Evolutionary conservation across 1,284 basidiomycete species (phyloP).

Genomic region (Meira nashicola): DNA sequence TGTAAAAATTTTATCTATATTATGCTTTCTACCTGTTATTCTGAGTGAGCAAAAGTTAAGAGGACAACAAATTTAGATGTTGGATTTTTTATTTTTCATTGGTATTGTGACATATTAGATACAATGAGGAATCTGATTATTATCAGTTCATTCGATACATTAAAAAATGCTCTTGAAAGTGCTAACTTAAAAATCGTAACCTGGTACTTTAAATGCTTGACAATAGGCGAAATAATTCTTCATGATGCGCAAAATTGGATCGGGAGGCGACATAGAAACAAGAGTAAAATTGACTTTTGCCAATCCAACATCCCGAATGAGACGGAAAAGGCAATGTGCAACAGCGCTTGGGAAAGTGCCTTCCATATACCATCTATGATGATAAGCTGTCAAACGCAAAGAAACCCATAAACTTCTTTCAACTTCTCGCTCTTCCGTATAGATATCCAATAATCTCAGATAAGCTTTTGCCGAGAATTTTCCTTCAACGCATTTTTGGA

Average conservation of each 20-base stretch:
- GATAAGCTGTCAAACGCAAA: conserved; percentile 86
- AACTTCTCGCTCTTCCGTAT: conserved; percentile 87
- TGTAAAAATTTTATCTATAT: too few relatives aligned
- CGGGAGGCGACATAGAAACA: conserved; percentile 67
- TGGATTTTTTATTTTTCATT: too few relatives aligned
- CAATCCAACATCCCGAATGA: conserved; percentile 88
- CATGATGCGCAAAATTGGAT: conserved; percentile 33
- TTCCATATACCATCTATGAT: conserved; percentile 58
- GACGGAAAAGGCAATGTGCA: conserved; percentile 81
- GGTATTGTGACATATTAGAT: too few relatives aligned
- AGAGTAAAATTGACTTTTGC: conserved; percentile 90
- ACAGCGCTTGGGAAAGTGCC: conserved; percentile 76
- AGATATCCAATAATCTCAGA: conserved; percentile 85
- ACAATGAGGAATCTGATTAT: too few relatives aligned
- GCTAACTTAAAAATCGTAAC: conserved; percentile 1
- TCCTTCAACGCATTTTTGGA: conserved; percentile 83
- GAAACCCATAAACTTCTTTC: conserved; percentile 83
- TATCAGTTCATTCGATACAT: too few relatives aligned
- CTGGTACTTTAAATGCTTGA: conserved; percentile 19
- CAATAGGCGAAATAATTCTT: conserved; percentile 21
- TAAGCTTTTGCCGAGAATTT: conserved; percentile 88
- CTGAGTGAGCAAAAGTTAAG: too few relatives aligned
- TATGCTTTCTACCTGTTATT: too few relatives aligned
- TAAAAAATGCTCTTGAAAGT: too few relatives aligned
- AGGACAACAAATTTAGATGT: too few relatives aligned